These are phyloP conservation scores for Rhododendron molle DNA, from an alignment of 148 eudicot genomes.

Conservation along the genomic window DNA sequence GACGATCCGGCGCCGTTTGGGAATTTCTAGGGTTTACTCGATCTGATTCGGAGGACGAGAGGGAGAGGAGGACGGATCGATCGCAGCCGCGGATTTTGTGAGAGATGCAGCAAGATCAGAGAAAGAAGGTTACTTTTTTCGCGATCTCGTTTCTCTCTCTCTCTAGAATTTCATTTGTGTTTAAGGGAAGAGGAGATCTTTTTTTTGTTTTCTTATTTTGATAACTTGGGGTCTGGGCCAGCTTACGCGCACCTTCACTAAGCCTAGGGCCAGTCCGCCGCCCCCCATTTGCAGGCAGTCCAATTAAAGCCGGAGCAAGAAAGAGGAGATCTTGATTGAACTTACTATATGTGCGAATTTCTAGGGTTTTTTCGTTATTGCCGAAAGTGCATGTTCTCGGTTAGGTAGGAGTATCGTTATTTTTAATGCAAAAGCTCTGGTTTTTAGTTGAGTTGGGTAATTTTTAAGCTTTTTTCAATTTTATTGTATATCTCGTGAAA, in stretches of 20 bases:
- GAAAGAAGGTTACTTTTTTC: slow-evolving; percentile 51
- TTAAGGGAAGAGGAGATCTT: not conserved
- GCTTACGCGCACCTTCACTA: not conserved
- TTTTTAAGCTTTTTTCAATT: not conserved
- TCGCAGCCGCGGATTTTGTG: not conserved
- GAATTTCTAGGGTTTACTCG: not conserved
- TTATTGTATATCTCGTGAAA: not conserved
- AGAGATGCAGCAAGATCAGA: slow-evolving; percentile 67
- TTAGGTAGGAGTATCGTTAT: not conserved
- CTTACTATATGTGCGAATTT: not conserved
- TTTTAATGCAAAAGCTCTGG: not conserved
- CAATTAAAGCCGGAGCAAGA: not conserved
- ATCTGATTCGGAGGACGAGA: not conserved
- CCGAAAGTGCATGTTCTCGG: not conserved
- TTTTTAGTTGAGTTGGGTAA: not conserved
- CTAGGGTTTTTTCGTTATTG: not conserved
- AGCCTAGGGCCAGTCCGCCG: too few species aligned
- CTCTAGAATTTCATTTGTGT: not conserved
- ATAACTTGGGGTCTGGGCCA: not conserved
- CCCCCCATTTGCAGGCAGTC: too few species aligned
- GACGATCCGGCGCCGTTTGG: not conserved
- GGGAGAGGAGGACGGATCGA: not conserved
- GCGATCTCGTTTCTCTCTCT: not conserved
- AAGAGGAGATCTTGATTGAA: not conserved
- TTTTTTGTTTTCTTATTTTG: too few species aligned